Evolutionary conservation across 306 rosid species (phyloP).

Genomic region (Quercus suber): DNA sequence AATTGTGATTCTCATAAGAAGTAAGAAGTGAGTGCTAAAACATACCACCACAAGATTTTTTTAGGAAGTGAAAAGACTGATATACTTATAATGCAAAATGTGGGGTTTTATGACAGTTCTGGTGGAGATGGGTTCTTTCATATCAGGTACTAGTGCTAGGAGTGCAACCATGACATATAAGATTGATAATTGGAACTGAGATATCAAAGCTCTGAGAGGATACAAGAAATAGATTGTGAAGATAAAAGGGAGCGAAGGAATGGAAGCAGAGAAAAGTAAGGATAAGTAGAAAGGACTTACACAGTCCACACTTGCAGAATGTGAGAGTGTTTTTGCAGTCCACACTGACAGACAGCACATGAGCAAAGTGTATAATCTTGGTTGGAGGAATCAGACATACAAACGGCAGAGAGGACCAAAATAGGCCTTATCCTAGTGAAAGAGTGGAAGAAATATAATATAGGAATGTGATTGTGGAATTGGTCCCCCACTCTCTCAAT

Average conservation of each 20-base stretch:
- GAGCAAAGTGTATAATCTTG: conserved; percentile 33
- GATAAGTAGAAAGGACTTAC: conserved; percentile 18
- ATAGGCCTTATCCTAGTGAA: conserved; percentile 24
- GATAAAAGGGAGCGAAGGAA: not conserved
- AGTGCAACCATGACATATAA: not conserved
- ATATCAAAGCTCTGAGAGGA: no score
- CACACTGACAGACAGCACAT: conserved; percentile 35
- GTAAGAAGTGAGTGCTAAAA: not conserved
- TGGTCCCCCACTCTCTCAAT: conserved; percentile 36
- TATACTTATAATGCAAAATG: not conserved
- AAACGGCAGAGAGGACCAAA: conserved; percentile 19
- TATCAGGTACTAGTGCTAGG: not conserved
- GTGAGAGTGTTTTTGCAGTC: conserved; percentile 19
- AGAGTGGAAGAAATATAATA: conserved; percentile 30
- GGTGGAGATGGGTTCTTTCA: not conserved
- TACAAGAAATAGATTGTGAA: not conserved
- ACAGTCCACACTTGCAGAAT: conserved; percentile 20
- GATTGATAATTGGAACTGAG: conserved; percentile 7
- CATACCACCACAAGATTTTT: not conserved
- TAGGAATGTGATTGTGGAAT: conserved; percentile 27
- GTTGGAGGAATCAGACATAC: conserved; percentile 41
- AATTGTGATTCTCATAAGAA: not conserved
- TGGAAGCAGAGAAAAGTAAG: not conserved
- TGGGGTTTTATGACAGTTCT: not conserved
- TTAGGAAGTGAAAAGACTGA: not conserved